Conservation (phyloP, 257 asterid genomes). For the Solanum commersonii region DNA sequence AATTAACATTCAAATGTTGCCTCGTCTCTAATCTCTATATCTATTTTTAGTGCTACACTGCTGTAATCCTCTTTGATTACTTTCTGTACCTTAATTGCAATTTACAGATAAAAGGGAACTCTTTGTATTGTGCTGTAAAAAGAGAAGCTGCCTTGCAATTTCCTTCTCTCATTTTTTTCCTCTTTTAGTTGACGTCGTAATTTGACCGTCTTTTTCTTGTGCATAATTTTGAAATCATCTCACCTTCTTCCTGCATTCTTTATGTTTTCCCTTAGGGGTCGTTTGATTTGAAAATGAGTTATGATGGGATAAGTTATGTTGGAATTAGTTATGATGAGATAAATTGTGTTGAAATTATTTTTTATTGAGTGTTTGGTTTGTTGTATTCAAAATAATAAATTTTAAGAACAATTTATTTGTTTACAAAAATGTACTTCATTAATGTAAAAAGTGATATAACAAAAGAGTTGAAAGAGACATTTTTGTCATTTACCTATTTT, state of each 20-base stretch:
- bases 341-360: too few species aligned
- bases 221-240: not conserved
- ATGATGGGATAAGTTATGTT: too few species aligned
- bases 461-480: too few species aligned
- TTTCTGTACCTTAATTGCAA: not conserved
- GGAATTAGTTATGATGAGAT: too few species aligned
- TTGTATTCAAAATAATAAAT: too few species aligned
- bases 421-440: too few species aligned
- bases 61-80: not conserved
- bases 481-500: too few species aligned
- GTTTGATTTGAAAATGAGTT: too few species aligned
- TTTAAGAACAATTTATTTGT: too few species aligned
- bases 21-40: not conserved
- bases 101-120: not conserved
- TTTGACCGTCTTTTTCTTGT: not conserved
- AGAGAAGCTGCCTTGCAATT: not conserved
- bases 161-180: not conserved
- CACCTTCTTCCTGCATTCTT: not conserved
- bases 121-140: not conserved
- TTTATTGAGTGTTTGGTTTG: too few species aligned
- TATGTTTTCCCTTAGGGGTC: not conserved
- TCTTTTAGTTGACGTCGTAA: not conserved
- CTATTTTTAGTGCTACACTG: not conserved
- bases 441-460: too few species aligned
- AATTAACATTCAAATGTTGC: not conserved